phyloP scores from a whole-genome alignment of 352 stramenopile species.

The Thraustotheca clavata region DNA sequence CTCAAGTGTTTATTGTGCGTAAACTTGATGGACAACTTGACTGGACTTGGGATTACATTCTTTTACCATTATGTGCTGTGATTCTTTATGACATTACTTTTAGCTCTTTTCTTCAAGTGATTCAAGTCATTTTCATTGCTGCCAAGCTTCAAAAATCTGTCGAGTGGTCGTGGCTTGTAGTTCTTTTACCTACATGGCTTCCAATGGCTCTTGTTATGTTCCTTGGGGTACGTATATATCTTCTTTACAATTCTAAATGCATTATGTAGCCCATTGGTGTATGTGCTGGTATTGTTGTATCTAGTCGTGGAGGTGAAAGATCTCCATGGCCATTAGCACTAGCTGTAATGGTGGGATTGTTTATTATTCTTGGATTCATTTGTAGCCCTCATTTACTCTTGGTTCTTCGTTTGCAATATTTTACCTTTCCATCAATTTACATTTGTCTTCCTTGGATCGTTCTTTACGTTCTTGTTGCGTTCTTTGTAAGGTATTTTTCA shows the following conservation, averaged over 20 bases:
- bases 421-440: neutral
- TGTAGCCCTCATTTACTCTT: neutral
- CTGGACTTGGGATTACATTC: constrained; percentile 1
- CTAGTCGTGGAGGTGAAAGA: neutral
- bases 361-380: neutral
- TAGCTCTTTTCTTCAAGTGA: neutral
- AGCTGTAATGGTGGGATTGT: neutral
- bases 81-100: neutral
- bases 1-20: neutral
- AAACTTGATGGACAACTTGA: constrained; percentile 1
- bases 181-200: constrained; percentile 7
- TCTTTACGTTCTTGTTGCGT: neutral
- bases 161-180: neutral
- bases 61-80: neutral
- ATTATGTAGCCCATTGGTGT: neutral
- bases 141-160: neutral
- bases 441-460: constrained; percentile 1
- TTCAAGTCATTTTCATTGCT: constrained; percentile 1
- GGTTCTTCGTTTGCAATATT: neutral
- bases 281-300: neutral
- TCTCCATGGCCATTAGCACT: neutral
- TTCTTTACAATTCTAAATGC: neutral
- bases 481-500: neutral
- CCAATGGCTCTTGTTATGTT: neutral
- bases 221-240: neutral